Conservation (phyloP, 495 filamentous ascomycete genomes). For the Xylaria flabelliformis region DNA sequence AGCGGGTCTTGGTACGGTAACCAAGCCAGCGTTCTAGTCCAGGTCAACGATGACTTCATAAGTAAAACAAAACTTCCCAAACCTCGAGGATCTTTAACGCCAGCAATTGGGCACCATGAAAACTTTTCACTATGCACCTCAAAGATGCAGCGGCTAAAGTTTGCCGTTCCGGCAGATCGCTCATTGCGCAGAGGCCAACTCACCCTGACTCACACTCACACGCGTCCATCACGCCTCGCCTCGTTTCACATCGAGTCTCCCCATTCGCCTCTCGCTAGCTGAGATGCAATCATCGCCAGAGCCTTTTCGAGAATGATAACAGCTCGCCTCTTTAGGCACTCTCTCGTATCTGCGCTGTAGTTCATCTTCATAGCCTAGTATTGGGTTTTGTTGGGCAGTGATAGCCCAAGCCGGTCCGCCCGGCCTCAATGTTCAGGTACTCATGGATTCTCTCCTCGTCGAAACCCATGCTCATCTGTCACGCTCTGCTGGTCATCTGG, state of each 20-base stretch:
- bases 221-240: background rate
- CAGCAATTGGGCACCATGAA: background rate
- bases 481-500: constrained; percentile 13
- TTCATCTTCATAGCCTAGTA: background rate
- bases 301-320: background rate
- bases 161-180: background rate
- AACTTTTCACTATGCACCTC: background rate
- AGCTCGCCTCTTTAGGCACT: background rate
- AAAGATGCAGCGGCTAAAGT: background rate
- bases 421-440: constrained; percentile 11
- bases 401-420: constrained; percentile 19
- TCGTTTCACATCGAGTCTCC: background rate
- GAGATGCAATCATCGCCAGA: background rate
- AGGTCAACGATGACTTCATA: constrained; percentile 25
- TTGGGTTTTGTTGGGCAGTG: constrained; percentile 26
- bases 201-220: constrained; percentile 28
- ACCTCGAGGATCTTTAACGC: background rate
- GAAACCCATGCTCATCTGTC: background rate
- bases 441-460: constrained; percentile 4
- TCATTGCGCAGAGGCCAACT: constrained; percentile 16
- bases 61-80: background rate
- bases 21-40: constrained; percentile 6
- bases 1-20: too few relatives aligned
- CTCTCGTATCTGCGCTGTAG: background rate
- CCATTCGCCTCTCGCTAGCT: background rate